Percentiles rank a stretch among this genome's conserved stretches.
These are phyloP conservation scores for Mucor racemosus DNA, from an alignment of 371 early-diverging fungal species.

Conservation along the genomic window DNA sequence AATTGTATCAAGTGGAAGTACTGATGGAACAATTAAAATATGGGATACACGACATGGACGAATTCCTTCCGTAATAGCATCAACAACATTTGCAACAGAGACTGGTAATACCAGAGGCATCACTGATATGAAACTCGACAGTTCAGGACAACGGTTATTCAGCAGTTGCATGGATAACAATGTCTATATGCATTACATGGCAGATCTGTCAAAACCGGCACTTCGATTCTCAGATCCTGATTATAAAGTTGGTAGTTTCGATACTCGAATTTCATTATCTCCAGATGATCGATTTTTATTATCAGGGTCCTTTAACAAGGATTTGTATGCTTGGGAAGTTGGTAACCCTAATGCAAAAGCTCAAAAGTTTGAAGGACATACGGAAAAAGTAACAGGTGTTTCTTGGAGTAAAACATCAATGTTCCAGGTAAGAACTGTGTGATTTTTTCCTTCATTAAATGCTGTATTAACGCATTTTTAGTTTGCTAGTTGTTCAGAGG, in stretches of 20 bases:
- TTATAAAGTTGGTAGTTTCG: slow-evolving; percentile 34
- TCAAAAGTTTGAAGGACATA: slow-evolving; percentile 35
- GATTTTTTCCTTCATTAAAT: neutral
- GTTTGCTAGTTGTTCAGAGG: slow-evolving; percentile 52
- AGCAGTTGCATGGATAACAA: slow-evolving; percentile 44
- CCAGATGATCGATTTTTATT: slow-evolving; percentile 43
- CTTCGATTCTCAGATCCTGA: slow-evolving; percentile 29
- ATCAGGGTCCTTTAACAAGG: slow-evolving; percentile 36
- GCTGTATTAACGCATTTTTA: slow-evolving; percentile 5
- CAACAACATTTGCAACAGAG: slow-evolving; percentile 26
- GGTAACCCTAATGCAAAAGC: slow-evolving; percentile 25
- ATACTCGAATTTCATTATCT: slow-evolving; percentile 38
- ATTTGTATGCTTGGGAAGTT: slow-evolving; percentile 43
- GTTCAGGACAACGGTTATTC: slow-evolving; percentile 43
- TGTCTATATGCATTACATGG: slow-evolving; percentile 44
- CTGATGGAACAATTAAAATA: slow-evolving; percentile 62
- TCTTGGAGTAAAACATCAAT: slow-evolving; percentile 34
- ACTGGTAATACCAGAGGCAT: slow-evolving; percentile 34
- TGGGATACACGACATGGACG: slow-evolving; percentile 51
- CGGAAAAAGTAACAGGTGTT: slow-evolving; percentile 38
- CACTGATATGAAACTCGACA: slow-evolving; percentile 42
- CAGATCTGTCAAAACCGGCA: slow-evolving; percentile 34
- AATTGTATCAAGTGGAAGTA: slow-evolving; percentile 61
- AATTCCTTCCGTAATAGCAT: slow-evolving; percentile 19
- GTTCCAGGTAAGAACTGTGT: slow-evolving; percentile 25